phyloP scores from a whole-genome alignment of 495 filamentous ascomycete genomes.

The Emericellopsis terricola region DNA sequence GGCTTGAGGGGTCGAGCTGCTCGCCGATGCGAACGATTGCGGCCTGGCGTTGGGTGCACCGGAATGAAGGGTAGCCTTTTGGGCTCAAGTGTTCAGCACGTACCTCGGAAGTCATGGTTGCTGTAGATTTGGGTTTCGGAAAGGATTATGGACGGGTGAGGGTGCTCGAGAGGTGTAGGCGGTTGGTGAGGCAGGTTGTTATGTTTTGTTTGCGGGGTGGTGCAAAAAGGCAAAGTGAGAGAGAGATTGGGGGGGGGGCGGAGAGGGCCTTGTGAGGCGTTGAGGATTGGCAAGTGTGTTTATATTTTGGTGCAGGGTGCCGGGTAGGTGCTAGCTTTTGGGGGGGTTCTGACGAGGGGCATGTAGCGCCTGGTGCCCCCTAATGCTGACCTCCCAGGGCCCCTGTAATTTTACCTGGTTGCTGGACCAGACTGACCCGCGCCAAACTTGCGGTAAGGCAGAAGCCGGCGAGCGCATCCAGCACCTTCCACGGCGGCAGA shows the following conservation, averaged over 20 bases:
- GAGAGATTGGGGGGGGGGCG: background rate
- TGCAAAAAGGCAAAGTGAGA: background rate
- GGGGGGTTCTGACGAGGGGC: constrained; percentile 1
- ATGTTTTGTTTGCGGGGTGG: background rate
- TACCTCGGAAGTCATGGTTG: constrained; percentile 3
- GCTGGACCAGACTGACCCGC: too few relatives aligned
- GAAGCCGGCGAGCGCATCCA: too few relatives aligned
- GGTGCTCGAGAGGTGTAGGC: background rate
- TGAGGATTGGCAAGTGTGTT: constrained; percentile 4
- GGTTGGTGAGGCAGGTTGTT: background rate
- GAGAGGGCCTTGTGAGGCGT: background rate
- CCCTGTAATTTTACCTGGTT: too few relatives aligned
- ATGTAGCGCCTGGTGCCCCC: constrained; percentile 1
- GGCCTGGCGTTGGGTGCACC: too few relatives aligned
- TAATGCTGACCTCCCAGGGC: too few relatives aligned
- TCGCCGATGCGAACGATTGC: constrained; percentile 1
- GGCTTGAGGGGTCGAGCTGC: background rate
- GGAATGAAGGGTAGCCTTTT: too few relatives aligned
- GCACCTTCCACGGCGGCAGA: too few relatives aligned
- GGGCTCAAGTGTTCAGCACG: too few relatives aligned
- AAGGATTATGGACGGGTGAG: background rate
- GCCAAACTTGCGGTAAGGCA: too few relatives aligned
- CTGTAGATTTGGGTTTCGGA: background rate
- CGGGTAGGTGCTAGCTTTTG: constrained; percentile 2
- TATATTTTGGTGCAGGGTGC: constrained; percentile 3